Percentiles rank a stretch among this genome's conserved stretches.
These are phyloP conservation scores for Vaccinium vitisidaea DNA, from an alignment of 148 eudicot species.

Conservation along the genomic window DNA sequence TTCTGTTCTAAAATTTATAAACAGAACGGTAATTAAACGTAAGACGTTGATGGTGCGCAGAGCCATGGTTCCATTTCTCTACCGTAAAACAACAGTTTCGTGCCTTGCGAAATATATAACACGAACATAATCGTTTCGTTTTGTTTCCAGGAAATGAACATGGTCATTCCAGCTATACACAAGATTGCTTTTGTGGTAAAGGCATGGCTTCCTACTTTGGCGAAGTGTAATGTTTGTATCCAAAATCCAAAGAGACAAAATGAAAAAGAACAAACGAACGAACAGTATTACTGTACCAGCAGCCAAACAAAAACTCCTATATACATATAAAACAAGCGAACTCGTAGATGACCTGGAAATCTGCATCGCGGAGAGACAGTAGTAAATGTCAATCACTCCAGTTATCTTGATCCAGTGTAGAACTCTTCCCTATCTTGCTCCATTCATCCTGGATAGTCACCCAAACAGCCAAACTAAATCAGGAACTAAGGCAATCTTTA, in stretches of 20 bases:
- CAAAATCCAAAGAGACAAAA: background rate
- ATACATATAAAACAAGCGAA: background rate
- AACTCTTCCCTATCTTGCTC: conserved; percentile 34
- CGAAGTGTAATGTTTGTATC: background rate
- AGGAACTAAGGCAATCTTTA: background rate
- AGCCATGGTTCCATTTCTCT: background rate
- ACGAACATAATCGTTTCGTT: background rate
- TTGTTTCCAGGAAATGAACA: background rate
- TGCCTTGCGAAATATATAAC: background rate
- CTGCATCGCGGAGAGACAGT: background rate
- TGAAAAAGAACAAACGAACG: conserved; percentile 5
- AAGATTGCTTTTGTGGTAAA: background rate
- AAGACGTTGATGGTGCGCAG: background rate
- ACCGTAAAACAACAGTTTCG: background rate
- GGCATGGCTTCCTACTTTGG: background rate
- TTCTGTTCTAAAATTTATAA: background rate
- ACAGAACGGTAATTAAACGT: background rate
- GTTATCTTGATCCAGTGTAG: conserved; percentile 66
- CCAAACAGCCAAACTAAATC: conserved; percentile 16
- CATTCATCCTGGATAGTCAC: conserved; percentile 48
- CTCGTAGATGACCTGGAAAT: conserved; percentile 2
- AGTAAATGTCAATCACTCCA: conserved; percentile 69
- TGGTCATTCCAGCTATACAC: background rate
- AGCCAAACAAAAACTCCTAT: conserved; percentile 1
- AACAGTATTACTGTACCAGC: background rate